Percentiles rank a stretch among this genome's conserved stretches.
These are phyloP conservation scores for Microbotryum saponariae DNA, from an alignment of 1,284 basidiomycete species.

Conservation along the genomic window DNA sequence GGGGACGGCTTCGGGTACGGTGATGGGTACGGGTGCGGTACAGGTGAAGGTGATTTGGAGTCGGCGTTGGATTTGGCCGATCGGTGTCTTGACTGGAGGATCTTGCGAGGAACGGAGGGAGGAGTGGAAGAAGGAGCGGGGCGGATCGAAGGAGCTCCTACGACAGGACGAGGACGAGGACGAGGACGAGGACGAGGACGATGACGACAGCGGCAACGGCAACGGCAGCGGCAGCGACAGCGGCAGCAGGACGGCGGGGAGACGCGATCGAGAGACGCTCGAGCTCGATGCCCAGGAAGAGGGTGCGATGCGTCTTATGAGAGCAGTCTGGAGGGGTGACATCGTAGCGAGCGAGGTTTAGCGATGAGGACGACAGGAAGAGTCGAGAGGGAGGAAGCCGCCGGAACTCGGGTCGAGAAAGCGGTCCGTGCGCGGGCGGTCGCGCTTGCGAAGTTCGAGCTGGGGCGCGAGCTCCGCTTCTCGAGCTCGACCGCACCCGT, in stretches of 20 bases:
- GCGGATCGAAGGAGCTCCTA: not conserved
- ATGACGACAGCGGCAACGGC: not conserved
- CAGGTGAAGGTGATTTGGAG: slow-evolving; percentile 66
- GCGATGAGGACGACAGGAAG: not conserved
- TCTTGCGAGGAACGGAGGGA: not conserved
- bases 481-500: not conserved
- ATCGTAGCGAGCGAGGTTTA: not conserved
- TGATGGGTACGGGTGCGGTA: slow-evolving; percentile 47
- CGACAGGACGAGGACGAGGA: not conserved
- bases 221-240: no score
- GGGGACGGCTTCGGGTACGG: not conserved
- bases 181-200: not conserved
- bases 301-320: no score
- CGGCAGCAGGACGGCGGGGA: not conserved
- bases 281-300: not conserved
- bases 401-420: no score
- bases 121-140: not conserved
- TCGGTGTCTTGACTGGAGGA: slow-evolving; percentile 20
- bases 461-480: not conserved
- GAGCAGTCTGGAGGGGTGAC: no score
- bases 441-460: no score
- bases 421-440: no score
- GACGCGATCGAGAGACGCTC: not conserved
- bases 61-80: slow-evolving; percentile 29
- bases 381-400: not conserved